Conservation (phyloP, 2,329 filamentous ascomycete species). For the Hypocrella siamensis region DNA sequence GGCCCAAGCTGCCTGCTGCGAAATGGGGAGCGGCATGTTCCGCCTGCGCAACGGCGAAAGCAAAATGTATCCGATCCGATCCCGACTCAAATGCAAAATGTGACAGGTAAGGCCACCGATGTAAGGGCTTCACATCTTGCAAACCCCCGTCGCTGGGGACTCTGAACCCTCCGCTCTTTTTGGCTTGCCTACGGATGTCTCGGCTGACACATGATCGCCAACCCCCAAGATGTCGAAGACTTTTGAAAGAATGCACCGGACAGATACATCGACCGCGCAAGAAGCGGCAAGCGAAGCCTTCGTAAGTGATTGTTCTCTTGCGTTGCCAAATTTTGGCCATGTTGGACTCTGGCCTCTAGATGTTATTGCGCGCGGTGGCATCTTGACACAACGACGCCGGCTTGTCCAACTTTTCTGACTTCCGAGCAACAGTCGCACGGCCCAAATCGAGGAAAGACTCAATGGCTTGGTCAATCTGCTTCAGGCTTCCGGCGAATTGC, state of each 20-base stretch:
- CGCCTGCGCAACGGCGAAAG: constrained; percentile 31
- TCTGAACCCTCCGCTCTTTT: not conserved
- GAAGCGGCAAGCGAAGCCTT: constrained; percentile 33
- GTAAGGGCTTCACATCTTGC: not conserved
- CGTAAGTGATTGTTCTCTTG: constrained; percentile 22
- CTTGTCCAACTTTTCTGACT: not conserved
- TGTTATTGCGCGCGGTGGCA: no score
- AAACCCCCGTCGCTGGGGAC: not conserved
- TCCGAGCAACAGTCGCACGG: constrained; percentile 22
- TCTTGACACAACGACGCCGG: no score
- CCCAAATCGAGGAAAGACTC: constrained; percentile 31
- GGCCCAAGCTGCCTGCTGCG: constrained; percentile 18
- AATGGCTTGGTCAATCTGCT: constrained; percentile 33
- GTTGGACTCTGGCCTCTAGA: not conserved
- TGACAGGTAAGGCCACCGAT: constrained; percentile 19
- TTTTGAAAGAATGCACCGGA: constrained; percentile 29
- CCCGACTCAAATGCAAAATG: constrained; percentile 22
- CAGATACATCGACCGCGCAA: constrained; percentile 34
- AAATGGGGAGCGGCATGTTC: constrained; percentile 35
- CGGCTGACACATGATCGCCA: constrained; percentile 1
- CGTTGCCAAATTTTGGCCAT: not conserved
- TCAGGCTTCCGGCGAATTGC: constrained; percentile 24
- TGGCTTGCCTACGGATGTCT: not conserved
- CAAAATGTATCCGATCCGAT: constrained; percentile 31
- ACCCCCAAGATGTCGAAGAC: constrained; percentile 25